Evolutionary conservation across 345 rosid species (phyloP), one percentile per base, ranked within the genome.

Genomic region (Ceriops tagal): DNA sequence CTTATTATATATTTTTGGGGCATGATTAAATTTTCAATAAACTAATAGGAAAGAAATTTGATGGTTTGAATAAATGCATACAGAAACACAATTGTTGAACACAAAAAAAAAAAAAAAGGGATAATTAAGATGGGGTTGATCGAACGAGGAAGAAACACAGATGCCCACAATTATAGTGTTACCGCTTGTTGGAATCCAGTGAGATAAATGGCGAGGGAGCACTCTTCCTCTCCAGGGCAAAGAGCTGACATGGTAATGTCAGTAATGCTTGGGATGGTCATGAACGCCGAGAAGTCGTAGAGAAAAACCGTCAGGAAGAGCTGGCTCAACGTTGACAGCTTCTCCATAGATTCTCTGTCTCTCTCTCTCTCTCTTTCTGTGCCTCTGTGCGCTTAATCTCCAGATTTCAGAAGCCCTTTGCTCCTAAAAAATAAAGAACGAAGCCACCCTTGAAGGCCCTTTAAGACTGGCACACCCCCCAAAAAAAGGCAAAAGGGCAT

Each of bases 171-270:
- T 35, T 16, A 26, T 39, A 24, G 26, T 16, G 21, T 5, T 74
- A 86, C 87, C 83, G 71, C 82, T 37, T 83, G 78, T 62, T 83
- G 82, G 60, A 83, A 39, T 37, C 83, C 85, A 0, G 79, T 11
- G 61, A 85, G 77, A 57, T 67, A 80, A 57, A 84, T 80, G 30
- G 83, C 80, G 20, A 84, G 64, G 19, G 81, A 78, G 77, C 88
- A 84, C 62, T 67, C 72, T 20, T 0, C 3, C 73, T 71, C 52
- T 16, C 73, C 83, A 19, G 88, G 86, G 65, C 88, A 84, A 73
- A 84, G 69, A 1, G 88, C 84, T 4, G 73, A 32, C 75, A 82
- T 72, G 31, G 80, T 82, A 15, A 80, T 78, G 61, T 85, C 88
- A 13, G 74, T 70, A 49, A 78, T 62, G 71, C 68, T 64, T 5